Conservation (phyloP, 495 filamentous ascomycete genomes). For the Astrothelium subdiscretum region DNA sequence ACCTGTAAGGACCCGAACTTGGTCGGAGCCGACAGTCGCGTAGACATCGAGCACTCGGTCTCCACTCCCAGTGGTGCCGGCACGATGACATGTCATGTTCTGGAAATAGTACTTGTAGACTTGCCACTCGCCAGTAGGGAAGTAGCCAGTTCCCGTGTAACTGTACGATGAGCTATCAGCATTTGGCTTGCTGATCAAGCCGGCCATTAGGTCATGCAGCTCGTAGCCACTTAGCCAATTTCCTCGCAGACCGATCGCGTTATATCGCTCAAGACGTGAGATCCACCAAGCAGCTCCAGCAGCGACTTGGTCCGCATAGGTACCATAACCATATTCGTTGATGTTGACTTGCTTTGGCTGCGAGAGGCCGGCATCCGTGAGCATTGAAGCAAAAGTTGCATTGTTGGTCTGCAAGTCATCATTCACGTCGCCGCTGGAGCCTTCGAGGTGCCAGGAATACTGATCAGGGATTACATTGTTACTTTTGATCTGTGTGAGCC, state of each 20-base stretch:
- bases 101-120: constrained; percentile 35
- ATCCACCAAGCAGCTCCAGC: constrained; percentile 32
- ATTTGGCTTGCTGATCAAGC: constrained; percentile 24
- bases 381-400: neutral
- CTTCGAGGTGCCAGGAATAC: constrained; percentile 28
- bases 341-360: constrained; percentile 27
- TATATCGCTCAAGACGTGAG: constrained; percentile 28
- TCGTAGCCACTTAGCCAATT: constrained; percentile 29
- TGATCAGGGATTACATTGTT: constrained; percentile 28
- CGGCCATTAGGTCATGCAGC: constrained; percentile 32
- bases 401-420: constrained; percentile 23
- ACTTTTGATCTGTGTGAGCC: constrained; percentile 19
- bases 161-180: constrained; percentile 13
- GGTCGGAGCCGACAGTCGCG: constrained; percentile 16
- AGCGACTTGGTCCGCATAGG: constrained; percentile 28
- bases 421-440: constrained; percentile 4
- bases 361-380: neutral
- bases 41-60: constrained; percentile 31
- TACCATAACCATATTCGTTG: constrained; percentile 36
- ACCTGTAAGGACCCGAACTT: constrained; percentile 27
- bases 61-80: constrained; percentile 20
- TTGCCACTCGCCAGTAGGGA: constrained; percentile 28
- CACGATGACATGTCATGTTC: constrained; percentile 31
- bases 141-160: constrained; percentile 22
- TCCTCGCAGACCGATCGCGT: constrained; percentile 30